Percentiles rank a stretch among this genome's conserved stretches.
Evolutionary conservation across 2,329 filamentous ascomycete species (phyloP).

Genomic region (Apiospora aurea): DNA sequence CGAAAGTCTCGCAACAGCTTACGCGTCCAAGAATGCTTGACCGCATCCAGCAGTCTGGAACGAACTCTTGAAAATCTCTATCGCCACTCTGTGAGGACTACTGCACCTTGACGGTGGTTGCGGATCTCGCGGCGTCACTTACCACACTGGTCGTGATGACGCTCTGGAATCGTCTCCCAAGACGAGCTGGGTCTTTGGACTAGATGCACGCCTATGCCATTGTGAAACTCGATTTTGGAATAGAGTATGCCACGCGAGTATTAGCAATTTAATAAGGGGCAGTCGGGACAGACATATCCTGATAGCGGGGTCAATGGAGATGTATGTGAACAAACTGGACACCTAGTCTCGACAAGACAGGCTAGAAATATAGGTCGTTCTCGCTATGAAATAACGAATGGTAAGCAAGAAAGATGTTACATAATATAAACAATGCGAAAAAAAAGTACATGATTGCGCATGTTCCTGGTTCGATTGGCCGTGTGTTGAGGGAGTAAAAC

Average conservation of each 20-base stretch:
- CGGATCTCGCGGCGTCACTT: not conserved
- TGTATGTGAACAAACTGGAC: no score
- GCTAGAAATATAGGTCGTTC: no score
- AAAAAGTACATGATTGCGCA: no score
- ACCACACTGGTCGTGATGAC: not conserved
- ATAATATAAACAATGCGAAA: no score
- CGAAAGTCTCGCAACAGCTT: no score
- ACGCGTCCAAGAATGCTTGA: no score
- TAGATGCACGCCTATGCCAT: not conserved
- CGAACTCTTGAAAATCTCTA: conserved; percentile 19
- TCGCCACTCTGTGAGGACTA: not conserved
- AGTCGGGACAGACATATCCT: not conserved
- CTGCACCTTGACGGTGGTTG: not conserved
- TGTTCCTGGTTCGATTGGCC: no score
- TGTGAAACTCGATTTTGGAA: not conserved
- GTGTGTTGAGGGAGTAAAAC: no score
- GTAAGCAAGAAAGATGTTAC: no score
- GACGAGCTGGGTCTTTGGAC: not conserved
- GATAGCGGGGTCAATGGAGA: not conserved
- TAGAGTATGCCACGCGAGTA: not conserved
- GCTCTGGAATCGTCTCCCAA: not conserved
- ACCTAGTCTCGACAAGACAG: no score
- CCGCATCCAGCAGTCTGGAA: no score
- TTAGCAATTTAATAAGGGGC: not conserved
- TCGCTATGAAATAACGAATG: no score